Base-by-base conservation (phyloP, 352 stramenopile genomes). In the Pythium dissimile region DNA sequence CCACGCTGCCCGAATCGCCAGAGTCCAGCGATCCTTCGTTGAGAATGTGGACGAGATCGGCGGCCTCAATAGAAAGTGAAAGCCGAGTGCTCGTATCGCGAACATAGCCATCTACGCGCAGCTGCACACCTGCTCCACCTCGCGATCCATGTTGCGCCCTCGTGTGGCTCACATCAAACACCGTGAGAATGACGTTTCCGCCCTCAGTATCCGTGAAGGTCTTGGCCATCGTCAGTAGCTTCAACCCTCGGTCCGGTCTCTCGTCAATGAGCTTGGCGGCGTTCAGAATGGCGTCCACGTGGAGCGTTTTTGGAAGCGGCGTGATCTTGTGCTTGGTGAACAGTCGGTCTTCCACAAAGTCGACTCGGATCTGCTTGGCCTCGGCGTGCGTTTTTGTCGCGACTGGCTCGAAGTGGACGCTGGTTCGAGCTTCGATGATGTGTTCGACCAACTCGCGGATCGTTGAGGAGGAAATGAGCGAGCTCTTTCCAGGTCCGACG, bases 261-360 rank as follows among this genome's bases (percentile, higher is more conserved):
- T 67, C 61, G 32, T 88, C 75, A 38, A 92, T 89, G 8, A 92
- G 62, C 32, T 89, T 92, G 8, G 35, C 41, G 4, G 57, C 66
- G 39, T 92, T 92, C 0, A 42, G 44, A 10, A 34, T 34, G 0
- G 57, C 28, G 39, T 92, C 81, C 5, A 35, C 43, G 3, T 63
- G 43, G 7, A 75, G 62, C 3, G 26, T 59, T 23, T 66, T 45
- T 16, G 75, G 72, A 16, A 88, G 66, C 31, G 81, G 81, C 0
- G 81, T 91, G 3, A 42, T 66, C 45, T 91, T 91, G 35, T 87
- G 71, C 55, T 88, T 91, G 1, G 73, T 63, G 26, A 77, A 91
- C 24, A 91, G 60, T 45, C 75, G 71, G 42, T 91, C 79, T 10
- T 66, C 59, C 42, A 84, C 45, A 42, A 91, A 86, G 24, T 48